Percentiles rank a stretch among this genome's conserved stretches.
Conservation (phyloP, 1,284 basidiomycete species). For the Pyrrhoderma lamaoense region DNA sequence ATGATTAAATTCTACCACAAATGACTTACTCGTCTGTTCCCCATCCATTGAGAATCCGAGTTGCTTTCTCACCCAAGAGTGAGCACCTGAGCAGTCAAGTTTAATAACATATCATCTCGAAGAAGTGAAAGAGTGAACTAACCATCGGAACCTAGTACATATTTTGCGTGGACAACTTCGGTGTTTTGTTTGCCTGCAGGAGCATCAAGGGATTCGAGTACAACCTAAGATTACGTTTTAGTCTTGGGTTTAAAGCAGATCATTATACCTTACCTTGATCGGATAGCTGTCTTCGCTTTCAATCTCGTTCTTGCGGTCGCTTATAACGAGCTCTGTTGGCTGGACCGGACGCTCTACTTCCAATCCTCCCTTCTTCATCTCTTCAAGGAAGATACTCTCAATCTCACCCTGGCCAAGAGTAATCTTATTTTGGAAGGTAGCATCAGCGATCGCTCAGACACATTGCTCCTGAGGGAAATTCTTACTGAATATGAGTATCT, state of each 20-base stretch:
- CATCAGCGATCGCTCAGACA: not conserved
- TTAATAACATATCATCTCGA: no score
- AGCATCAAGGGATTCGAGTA: slow-evolving; percentile 27
- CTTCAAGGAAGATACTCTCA: slow-evolving; percentile 61
- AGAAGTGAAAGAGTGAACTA: not conserved
- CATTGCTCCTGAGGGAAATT: not conserved
- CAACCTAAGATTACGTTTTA: slow-evolving; percentile 29
- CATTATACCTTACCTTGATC: slow-evolving; percentile 41
- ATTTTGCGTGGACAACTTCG: slow-evolving; percentile 47
- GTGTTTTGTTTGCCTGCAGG: slow-evolving; percentile 26
- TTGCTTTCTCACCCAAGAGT: slow-evolving; percentile 72
- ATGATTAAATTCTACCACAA: no score
- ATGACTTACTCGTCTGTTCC: slow-evolving; percentile 51
- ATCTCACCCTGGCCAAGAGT: slow-evolving; percentile 71
- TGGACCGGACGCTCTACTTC: slow-evolving; percentile 50
- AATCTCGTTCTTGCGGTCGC: slow-evolving; percentile 35
- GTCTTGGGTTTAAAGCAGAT: not conserved
- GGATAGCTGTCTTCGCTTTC: slow-evolving; percentile 43
- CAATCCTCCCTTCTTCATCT: slow-evolving; percentile 44
- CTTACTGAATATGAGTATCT: slow-evolving; percentile 2
- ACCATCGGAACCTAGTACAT: slow-evolving; percentile 50
- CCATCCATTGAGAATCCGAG: slow-evolving; percentile 71
- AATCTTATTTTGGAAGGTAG: slow-evolving; percentile 31
- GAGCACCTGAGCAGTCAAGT: slow-evolving; percentile 34
- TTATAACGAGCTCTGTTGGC: slow-evolving; percentile 40